Evolutionary conservation across 192 early-diverging fungal species (phyloP), one percentile per base, ranked within the genome.

Genomic region (Entomortierella chlamydospora): DNA sequence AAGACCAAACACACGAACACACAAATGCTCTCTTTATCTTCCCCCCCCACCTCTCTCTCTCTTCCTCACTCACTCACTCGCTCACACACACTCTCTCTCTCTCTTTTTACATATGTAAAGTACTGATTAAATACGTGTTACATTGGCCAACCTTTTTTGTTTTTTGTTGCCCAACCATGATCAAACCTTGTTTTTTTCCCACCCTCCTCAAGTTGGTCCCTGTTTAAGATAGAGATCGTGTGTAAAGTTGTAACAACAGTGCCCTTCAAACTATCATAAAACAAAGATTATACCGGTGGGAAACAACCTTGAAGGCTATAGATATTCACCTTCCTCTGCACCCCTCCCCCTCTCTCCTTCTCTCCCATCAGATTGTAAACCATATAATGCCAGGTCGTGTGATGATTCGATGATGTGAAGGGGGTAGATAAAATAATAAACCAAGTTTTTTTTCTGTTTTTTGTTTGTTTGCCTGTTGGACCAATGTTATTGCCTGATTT

Each of bases 101-200:
- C 34, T 10, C 34, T 37, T 37, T 37, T 37, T 37, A 37, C 34
- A 37, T 33, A 41, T 59, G 54, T 29, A 26, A 56, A 56, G 54
- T 56, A 31, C 47, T 7, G 34, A 37, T 37, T 37, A 37, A 13
- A 2, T 51, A 2, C 12, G 25, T 56, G 25, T 31, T 63, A 18
- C 61, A 11, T 31, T 63, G 34, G 34, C 34, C 34, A 37, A 10
- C 45, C 0, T 11, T 33, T 12, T 20, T 33, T 56, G 18, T 41
- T 43, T 62, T 20, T 49, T 64, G 54, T 30, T 57, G 54, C 41
- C 34, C 58, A 60, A 73, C 60, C 61, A 45, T 62, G 71, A 73
- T 73, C 71, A 65, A 73, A 73, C 55, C 34, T 59, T 65, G 47
- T 47, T 47, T 71, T 73, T 64, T 73, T 73, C 49, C 57, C 61